Base-by-base conservation (phyloP, 108 stramenopile genomes). In the Stephanodiscus triporus region DNA sequence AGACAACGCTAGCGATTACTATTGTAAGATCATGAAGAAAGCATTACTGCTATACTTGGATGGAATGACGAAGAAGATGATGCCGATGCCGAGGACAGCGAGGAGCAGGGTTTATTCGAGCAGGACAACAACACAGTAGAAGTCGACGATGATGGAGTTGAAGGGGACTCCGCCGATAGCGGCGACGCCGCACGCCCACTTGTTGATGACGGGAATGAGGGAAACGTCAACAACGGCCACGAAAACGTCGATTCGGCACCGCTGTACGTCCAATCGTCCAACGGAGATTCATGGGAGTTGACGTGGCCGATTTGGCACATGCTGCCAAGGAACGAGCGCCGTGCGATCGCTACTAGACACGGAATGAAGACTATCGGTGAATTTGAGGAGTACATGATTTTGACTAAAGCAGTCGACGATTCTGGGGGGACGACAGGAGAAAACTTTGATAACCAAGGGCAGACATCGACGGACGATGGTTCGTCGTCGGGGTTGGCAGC, bases 301-400 rank as follows among this genome's bases (percentile, higher is more conserved):
- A 89, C 92, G 4, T 94, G 89, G 89, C 88, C 88, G 10, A 91
- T 94, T 51, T 94, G 92, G 92, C 90, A 91, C 65, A 77, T 90
- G 86, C 85, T 94, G 16, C 88, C 90, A 3, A 47, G 83, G 55
- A 29, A 84, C 24, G 92, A 94, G 62, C 80, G 89, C 6, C 91
- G 87, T 50, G 78, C 75, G 23, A 79, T 94, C 42, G 90, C 92
- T 6, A 42, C 62, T 26, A 73, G 87, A 47, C 85, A 94, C 57
- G 92, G 92, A 10, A 86, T 78, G 69, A 90, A 89, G 55, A 84
- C 87, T 2, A 94, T 94, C 62, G 92, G 92, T 20, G 92, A 85
- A 55, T 94, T 94, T 70, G 92, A 94, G 75, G 92, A 94, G 66
- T 87, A 84, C 70, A 86, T 89, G 80, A 75, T 63, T 32, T 34